These are phyloP conservation scores for Hapsidospora chrysogenum DNA, from an alignment of 495 filamentous ascomycete genomes.

Conservation along the genomic window DNA sequence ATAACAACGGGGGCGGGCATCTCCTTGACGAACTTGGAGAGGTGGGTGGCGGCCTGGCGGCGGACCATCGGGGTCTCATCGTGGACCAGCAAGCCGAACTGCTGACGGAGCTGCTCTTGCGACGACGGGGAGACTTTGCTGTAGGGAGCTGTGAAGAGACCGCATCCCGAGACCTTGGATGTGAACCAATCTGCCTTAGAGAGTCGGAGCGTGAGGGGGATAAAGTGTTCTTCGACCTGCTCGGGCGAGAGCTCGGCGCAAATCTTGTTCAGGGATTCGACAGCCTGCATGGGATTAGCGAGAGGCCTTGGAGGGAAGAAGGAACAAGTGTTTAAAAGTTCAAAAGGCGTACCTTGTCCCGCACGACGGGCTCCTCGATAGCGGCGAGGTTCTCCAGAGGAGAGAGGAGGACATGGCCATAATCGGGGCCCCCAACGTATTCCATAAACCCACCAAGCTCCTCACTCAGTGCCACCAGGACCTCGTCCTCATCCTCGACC, in stretches of 20 bases:
- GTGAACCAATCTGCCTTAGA: slow-evolving; percentile 99
- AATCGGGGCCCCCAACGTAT: slow-evolving; percentile 87
- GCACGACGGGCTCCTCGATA: slow-evolving; percentile 92
- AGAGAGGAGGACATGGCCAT: slow-evolving; percentile 89
- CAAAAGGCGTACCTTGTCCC: slow-evolving; percentile 69
- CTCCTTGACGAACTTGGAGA: slow-evolving; percentile 93
- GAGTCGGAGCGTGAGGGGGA: slow-evolving; percentile 82
- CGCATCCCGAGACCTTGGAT: slow-evolving; percentile 94
- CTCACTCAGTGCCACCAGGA: slow-evolving; percentile 89
- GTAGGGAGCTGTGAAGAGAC: slow-evolving; percentile 86
- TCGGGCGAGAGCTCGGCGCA: slow-evolving; percentile 75
- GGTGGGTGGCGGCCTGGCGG: slow-evolving; percentile 86
- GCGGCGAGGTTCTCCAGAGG: slow-evolving; percentile 95
- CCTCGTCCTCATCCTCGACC: slow-evolving; percentile 97
- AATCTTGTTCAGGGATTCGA: slow-evolving; percentile 98
- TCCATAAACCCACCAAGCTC: slow-evolving; percentile 93
- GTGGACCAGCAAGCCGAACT: slow-evolving; percentile 83
- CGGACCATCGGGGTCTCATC: slow-evolving; percentile 99
- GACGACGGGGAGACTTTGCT: slow-evolving; percentile 65
- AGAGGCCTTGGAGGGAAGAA: not conserved
- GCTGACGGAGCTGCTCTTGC: slow-evolving; percentile 77
- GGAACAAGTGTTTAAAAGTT: slow-evolving; percentile 8
- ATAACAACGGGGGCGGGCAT: slow-evolving; percentile 84
- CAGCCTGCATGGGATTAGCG: slow-evolving; percentile 43
- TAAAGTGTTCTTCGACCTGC: slow-evolving; percentile 92